Evolutionary conservation across 83 land plant species (phyloP), one percentile per base, ranked within the genome.

Genomic region (Larix sibirica): DNA sequence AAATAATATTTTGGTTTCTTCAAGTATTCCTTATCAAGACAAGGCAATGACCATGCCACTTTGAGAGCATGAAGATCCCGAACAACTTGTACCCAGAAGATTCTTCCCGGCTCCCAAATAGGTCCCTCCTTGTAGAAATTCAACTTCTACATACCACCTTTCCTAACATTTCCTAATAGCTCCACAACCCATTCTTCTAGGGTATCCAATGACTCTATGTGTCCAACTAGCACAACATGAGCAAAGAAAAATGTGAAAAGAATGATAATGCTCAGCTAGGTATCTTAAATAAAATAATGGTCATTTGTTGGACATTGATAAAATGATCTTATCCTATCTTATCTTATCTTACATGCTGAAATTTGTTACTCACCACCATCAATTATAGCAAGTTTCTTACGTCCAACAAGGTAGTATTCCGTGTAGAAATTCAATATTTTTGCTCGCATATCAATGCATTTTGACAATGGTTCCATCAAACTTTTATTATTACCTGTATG

Each of bases 1-100:
- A 97, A 81, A 84, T 97, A 97, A 83, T 95, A 98, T 62, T 97
- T 94, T 21, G 98, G 89, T 76, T 91, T 97, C 85, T 92, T 95
- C 85, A 92, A 58, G 83, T 97, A 97, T 20, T 89, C 90, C 47
- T 81, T 80, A 18, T 89, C 88, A 33, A 97, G 89, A 83, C 93
- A 97, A 14, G 99, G 99, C 81, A 97, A 83, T 54, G 96, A 88
- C 99, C 99, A 97, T 33, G 91, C 83, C 82, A 97, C 78, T 2
- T 90, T 85, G 56, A 97, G 92, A 65, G 84, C 75, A 87, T 95
- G 92, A 59, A 92, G 90, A 87, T 97, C 99, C 83, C 92, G 89
- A 21, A 97, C 98, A n/a, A 95, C 93, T 80, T 92, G 94, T 20
- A 95, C 80, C 47, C 91, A 84, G 81, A 89, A 95, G 20, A 97